phyloP scores from a whole-genome alignment of 2,329 filamentous ascomycete species.

The Pseudogymnoascus verrucosus region DNA sequence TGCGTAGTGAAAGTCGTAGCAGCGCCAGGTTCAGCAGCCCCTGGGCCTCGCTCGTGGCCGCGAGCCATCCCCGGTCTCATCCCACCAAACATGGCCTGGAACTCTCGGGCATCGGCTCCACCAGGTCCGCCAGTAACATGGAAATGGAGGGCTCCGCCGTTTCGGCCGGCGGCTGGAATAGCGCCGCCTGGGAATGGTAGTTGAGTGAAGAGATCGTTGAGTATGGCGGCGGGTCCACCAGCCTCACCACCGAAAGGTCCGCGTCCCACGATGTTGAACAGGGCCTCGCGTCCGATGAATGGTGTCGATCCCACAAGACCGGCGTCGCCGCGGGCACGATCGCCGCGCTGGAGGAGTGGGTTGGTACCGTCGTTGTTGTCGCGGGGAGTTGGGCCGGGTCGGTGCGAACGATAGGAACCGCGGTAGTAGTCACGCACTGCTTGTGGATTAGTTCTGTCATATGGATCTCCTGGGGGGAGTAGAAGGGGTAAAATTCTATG shows the following conservation, averaged over 20 bases:
- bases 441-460: slow-evolving; percentile 27
- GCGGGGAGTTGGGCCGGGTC: slow-evolving; percentile 40
- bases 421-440: slow-evolving; percentile 27
- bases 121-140: slow-evolving; percentile 45
- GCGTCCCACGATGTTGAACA: slow-evolving; percentile 20
- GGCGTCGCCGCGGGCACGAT: slow-evolving; percentile 26
- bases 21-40: slow-evolving; percentile 25
- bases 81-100: slow-evolving; percentile 33
- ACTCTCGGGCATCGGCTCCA: slow-evolving; percentile 44
- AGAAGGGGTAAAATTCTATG: background rate
- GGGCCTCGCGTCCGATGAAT: slow-evolving; percentile 23
- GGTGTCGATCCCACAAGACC: slow-evolving; percentile 13
- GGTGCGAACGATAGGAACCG: slow-evolving; percentile 41
- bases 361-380: slow-evolving; percentile 75
- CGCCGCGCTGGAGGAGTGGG: slow-evolving; percentile 66
- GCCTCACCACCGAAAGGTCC: slow-evolving; percentile 12
- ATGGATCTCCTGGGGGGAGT: background rate
- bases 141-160: slow-evolving; percentile 49
- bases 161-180: slow-evolving; percentile 24
- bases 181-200: background rate
- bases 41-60: slow-evolving; percentile 18
- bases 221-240: slow-evolving; percentile 15
- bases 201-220: slow-evolving; percentile 23
- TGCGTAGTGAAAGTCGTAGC: slow-evolving; percentile 53
- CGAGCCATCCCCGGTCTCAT: slow-evolving; percentile 21